Percentiles rank a stretch among this genome's conserved stretches.
phyloP scores from a whole-genome alignment of 805 yeast genomes.

The Candida koratica region DNA sequence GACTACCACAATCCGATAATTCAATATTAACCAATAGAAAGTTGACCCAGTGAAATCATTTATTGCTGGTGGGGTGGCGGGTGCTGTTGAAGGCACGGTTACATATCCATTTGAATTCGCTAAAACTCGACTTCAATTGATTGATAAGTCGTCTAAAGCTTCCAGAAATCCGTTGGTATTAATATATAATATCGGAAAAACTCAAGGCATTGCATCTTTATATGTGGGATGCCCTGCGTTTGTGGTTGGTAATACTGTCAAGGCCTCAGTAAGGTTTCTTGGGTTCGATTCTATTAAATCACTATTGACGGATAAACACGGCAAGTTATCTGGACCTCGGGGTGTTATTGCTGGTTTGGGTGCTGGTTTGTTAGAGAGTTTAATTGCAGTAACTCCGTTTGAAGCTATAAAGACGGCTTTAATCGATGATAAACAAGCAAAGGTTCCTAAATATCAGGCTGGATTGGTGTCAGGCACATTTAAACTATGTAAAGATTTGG shows the following conservation, averaged over 20 bases:
- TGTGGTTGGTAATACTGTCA: constrained; percentile 92
- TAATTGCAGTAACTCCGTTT: constrained; percentile 92
- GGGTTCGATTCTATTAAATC: constrained; percentile 88
- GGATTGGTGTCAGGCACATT: constrained; percentile 61
- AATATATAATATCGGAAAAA: constrained; percentile 66
- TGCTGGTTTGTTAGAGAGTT: constrained; percentile 89
- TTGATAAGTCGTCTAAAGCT: constrained; percentile 56
- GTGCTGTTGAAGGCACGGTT: constrained; percentile 88
- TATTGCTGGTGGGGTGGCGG: constrained; percentile 94
- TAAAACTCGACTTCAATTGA: constrained; percentile 84
- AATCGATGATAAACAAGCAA: constrained; percentile 84
- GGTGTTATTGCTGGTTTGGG: constrained; percentile 97
- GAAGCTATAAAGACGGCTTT: constrained; percentile 95
- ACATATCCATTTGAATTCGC: constrained; percentile 98
- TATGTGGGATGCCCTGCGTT: constrained; percentile 97
- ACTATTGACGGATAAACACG: constrained; percentile 72
- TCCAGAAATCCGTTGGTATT: constrained; percentile 83
- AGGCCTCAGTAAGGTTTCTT: constrained; percentile 91
- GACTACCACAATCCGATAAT: not conserved
- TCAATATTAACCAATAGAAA: constrained; percentile 21
- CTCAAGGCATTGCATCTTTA: constrained; percentile 73
- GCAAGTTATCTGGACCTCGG: constrained; percentile 81
- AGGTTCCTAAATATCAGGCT: constrained; percentile 71
- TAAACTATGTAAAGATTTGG: constrained; percentile 68
- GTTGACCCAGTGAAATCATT: constrained; percentile 78